phyloP scores from a whole-genome alignment of 306 rosid genomes.

The Pachyrhizus erosus region DNA sequence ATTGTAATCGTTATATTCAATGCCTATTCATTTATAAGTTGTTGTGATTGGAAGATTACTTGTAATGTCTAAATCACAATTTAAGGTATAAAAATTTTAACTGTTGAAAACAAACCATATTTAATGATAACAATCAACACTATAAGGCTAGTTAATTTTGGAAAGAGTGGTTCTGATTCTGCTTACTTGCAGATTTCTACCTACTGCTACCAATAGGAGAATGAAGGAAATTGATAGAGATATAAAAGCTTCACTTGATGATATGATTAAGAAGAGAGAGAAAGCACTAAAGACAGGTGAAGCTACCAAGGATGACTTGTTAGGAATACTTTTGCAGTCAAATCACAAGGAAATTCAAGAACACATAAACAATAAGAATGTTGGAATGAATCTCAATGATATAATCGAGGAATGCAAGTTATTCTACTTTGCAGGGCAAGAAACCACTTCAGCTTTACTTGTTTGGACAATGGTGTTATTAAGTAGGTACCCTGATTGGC shows the following conservation, averaged over 20 bases:
- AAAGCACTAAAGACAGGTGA: background rate
- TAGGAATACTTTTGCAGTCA: background rate
- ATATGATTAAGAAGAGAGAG: background rate
- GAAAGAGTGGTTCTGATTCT: background rate
- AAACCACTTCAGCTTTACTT: background rate
- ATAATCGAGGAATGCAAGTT: constrained; percentile 2
- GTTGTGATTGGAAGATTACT: too few relatives aligned
- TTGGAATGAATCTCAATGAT: background rate
- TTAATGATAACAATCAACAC: background rate
- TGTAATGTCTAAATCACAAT: background rate
- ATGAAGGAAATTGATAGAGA: constrained; percentile 8
- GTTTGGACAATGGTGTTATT: background rate
- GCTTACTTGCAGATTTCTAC: background rate
- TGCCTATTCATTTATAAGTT: too few relatives aligned
- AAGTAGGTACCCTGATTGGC: background rate
- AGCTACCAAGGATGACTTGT: background rate
- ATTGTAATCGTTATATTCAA: too few relatives aligned
- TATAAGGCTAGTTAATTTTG: background rate
- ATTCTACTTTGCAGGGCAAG: constrained; percentile 14
- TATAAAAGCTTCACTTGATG: background rate
- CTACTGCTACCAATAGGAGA: background rate
- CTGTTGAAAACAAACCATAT: background rate
- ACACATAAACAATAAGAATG: background rate
- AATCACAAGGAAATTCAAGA: background rate
- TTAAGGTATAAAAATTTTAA: background rate